Evolutionary conservation across 768 basidiomycete genomes (phyloP).

Genomic region (Dioszegia hungarica): DNA sequence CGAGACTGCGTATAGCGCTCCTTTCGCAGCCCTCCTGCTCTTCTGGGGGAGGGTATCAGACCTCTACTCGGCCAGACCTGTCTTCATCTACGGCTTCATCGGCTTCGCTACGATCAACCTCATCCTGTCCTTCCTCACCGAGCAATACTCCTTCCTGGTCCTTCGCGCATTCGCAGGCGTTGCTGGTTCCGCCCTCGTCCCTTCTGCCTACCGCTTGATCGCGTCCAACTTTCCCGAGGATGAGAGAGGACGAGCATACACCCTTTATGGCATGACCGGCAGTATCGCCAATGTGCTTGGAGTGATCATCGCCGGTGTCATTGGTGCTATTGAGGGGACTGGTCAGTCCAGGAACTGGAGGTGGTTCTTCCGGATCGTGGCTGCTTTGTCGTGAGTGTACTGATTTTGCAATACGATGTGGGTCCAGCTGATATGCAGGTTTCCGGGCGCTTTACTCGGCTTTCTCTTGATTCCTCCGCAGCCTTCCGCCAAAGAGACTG

Average conservation of each 20-base stretch:
- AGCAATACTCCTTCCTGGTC: conserved; percentile 31
- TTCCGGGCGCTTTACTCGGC: conserved; percentile 19
- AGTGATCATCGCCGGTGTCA: conserved; percentile 26
- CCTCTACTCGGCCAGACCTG: conserved; percentile 34
- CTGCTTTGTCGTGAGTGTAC: conserved; percentile 1
- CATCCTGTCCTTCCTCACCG: conserved; percentile 10
- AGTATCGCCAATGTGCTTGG: conserved; percentile 20
- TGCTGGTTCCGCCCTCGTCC: conserved; percentile 20
- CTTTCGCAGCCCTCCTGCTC: conserved; percentile 37
- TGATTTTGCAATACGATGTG: too few relatives aligned
- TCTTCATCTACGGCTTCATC: conserved; percentile 39
- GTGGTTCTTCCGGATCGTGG: conserved; percentile 33
- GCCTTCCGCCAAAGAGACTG: conserved; percentile 14
- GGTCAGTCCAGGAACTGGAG: conserved; percentile 37
- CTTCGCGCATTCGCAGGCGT: conserved; percentile 33
- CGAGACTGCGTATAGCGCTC: conserved; percentile 30
- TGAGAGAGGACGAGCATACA: conserved; percentile 19
- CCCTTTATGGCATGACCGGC: conserved; percentile 18
- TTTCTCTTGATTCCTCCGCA: conserved; percentile 16
- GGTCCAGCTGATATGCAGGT: too few relatives aligned
- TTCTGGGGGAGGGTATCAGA: conserved; percentile 41
- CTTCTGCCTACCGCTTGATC: conserved; percentile 24
- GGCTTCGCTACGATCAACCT: conserved; percentile 13
- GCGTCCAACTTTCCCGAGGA: conserved; percentile 16
- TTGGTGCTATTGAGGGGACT: conserved; percentile 26